These are phyloP conservation scores for Leccinellum luteum DNA, from an alignment of 768 basidiomycete genomes.

Conservation along the genomic window DNA sequence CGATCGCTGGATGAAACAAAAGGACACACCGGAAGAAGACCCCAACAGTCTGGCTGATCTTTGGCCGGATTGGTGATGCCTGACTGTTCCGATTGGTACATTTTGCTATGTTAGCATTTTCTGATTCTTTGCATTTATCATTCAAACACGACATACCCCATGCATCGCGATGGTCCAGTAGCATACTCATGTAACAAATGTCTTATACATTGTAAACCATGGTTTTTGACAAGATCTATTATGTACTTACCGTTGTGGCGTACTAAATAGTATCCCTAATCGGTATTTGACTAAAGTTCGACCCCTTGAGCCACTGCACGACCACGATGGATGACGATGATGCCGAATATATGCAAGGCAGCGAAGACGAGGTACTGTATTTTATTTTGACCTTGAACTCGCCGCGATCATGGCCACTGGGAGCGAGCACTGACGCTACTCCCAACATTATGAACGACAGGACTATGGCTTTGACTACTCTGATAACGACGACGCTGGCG, in stretches of 20 bases:
- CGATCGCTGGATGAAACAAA: conserved; percentile 89
- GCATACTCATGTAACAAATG: conserved; percentile 20
- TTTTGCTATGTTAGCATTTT: conserved; percentile 7
- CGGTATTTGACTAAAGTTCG: neutral
- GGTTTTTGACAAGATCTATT: neutral
- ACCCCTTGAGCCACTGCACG: conserved; percentile 2
- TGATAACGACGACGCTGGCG: conserved; percentile 81
- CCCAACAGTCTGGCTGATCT: conserved; percentile 51
- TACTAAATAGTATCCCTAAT: conserved; percentile 1
- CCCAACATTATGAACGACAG: conserved; percentile 44
- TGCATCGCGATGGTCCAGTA: conserved; percentile 25
- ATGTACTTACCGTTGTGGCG: conserved; percentile 1
- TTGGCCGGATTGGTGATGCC: conserved; percentile 60
- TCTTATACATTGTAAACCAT: neutral
- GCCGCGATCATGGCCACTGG: neutral
- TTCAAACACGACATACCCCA: conserved; percentile 15
- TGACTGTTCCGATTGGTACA: neutral
- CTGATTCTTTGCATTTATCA: conserved; percentile 12
- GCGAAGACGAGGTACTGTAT: conserved; percentile 72
- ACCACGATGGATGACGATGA: conserved; percentile 84
- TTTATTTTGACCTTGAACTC: conserved; percentile 1
- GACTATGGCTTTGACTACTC: conserved; percentile 98
- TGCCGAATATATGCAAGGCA: conserved; percentile 91
- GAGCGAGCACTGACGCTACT: conserved; percentile 4
- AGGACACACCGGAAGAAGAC: conserved; percentile 77